Evolutionary conservation across 2,329 filamentous ascomycete species (phyloP), one percentile per base, ranked within the genome.

Genomic region (Rhynchosporium secalis): DNA sequence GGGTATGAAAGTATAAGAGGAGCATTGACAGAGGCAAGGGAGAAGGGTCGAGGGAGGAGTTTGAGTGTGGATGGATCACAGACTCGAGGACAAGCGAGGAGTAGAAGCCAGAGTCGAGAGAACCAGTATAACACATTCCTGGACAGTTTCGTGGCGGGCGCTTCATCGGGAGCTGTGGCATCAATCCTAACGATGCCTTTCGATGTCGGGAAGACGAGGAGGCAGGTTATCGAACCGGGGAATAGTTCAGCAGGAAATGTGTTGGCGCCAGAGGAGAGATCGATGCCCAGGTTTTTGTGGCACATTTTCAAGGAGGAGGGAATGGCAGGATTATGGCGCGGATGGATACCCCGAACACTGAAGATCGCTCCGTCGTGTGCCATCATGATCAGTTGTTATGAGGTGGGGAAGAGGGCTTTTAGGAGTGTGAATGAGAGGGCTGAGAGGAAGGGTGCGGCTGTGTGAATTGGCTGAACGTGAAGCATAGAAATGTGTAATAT

Each of bases 381-480:
- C 33, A 98, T 99, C 74, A 99, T 99, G 95, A 98, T 99, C 74
- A 96, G 91, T 74, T 96, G 89, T 74, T 99, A 98, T 75, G 95
- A 99, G 76, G 85, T 98, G 43, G 93, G 95, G 56, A 99, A 99
- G 81, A 88, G 90, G 75, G 87, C 90, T 74, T 96, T 96, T 40
- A 82, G 86, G 59, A 83, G 84, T 10, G 85, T 91, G 56, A 97
- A 98, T 68, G 82, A 86, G 69, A 79, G 69, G 58, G 69, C 68
- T 15, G 70, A 74, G 62, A 61, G 63, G 49, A 73, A 72, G 43
- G 49, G 62, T 47, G 48, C 41, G 52, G 54, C 61, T 52, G 33
- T 10, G 33, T 36, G 33, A 36, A 10, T 36, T 5, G 9, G 33
- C 9, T 5, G 33, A 10, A 6, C 9, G 33, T 6, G 33, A 36